These are phyloP conservation scores for Mortierella sp. DNA, from an alignment of 371 early-diverging fungal genomes.

Conservation along the genomic window DNA sequence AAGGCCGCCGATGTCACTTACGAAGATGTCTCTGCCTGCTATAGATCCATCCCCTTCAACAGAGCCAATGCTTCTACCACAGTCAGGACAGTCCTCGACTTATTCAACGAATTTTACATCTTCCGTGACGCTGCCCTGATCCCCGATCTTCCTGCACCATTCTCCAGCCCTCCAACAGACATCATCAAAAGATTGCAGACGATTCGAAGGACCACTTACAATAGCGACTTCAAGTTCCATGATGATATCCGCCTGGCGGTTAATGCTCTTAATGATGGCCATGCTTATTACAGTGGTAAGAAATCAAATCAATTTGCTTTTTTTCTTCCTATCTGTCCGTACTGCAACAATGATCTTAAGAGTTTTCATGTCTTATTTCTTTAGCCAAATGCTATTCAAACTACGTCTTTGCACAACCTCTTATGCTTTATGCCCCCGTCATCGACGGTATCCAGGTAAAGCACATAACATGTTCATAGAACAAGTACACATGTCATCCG, in stretches of 20 bases:
- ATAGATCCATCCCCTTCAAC: not conserved
- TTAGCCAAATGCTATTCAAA: constrained; percentile 18
- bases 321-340: not conserved
- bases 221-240: constrained; percentile 17
- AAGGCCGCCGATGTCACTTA: not conserved
- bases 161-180: not conserved
- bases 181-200: not conserved
- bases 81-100: not conserved
- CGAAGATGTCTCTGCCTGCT: not conserved
- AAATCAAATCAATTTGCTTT: not conserved
- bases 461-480: too few species aligned
- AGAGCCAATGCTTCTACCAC: not conserved
- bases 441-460: constrained; percentile 10
- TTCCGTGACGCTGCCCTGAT: not conserved
- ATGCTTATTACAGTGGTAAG: constrained; percentile 12
- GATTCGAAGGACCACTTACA: constrained; percentile 5
- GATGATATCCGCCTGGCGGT: not conserved
- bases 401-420: constrained; percentile 3
- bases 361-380: not conserved
- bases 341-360: not conserved
- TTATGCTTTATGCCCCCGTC: constrained; percentile 27
- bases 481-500: too few species aligned
- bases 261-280: constrained; percentile 9
- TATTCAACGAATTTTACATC: not conserved
- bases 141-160: not conserved